phyloP scores from a whole-genome alignment of 495 filamentous ascomycete genomes.

The Lasiosphaeriaceae sp. region DNA sequence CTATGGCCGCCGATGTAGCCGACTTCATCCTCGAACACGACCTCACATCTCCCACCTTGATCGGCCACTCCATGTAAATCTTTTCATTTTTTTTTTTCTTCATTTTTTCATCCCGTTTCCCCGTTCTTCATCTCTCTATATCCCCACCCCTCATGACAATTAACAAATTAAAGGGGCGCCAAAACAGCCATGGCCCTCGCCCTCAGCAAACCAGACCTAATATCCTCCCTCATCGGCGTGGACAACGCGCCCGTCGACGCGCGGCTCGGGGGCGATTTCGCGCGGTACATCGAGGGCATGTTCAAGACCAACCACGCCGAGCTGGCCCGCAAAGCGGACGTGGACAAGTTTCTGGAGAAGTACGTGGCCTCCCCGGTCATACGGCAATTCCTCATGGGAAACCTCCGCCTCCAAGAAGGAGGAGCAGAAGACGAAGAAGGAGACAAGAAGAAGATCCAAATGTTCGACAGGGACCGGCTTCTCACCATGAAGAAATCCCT shows the following conservation, averaged over 20 bases:
- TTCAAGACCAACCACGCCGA: constrained; percentile 65
- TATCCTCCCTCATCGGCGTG: constrained; percentile 71
- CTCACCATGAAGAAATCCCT: constrained; percentile 32
- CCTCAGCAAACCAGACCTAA: constrained; percentile 58
- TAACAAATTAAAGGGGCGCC: constrained; percentile 62
- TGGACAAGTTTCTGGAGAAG: constrained; percentile 69
- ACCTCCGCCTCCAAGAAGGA: no score
- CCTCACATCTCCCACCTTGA: constrained; percentile 66
- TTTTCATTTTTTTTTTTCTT: neutral
- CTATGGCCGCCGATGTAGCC: constrained; percentile 84
- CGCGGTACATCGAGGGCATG: constrained; percentile 82
- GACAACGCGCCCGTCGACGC: constrained; percentile 92
- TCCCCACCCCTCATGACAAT: neutral
- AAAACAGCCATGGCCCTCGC: constrained; percentile 92
- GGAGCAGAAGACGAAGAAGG: no score
- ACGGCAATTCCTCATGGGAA: constrained; percentile 92
- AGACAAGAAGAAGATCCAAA: constrained; percentile 20
- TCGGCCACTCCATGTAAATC: constrained; percentile 91
- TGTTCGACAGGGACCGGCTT: constrained; percentile 49
- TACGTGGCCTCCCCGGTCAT: constrained; percentile 73
- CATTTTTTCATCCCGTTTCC: no score
- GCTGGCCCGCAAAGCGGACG: constrained; percentile 67
- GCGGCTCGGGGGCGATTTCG: constrained; percentile 67
- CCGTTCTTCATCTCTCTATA: no score
- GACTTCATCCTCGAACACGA: constrained; percentile 74